Evolutionary conservation across 495 filamentous ascomycete species (phyloP), one percentile per base, ranked within the genome.

Genomic region (Hyaloscypha finlandica): DNA sequence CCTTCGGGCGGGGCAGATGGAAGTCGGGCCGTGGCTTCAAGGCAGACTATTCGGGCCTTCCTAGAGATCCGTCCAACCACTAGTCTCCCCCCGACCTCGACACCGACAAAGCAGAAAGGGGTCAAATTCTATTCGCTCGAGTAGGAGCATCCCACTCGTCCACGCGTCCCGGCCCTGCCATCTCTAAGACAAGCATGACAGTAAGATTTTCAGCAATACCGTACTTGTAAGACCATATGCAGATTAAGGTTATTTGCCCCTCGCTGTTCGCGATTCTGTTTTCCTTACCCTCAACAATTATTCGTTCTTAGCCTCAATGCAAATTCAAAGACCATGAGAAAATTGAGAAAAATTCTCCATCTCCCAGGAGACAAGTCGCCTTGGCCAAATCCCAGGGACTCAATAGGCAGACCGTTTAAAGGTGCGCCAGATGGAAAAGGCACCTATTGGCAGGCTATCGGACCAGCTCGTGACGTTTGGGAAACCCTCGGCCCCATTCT

Each of bases 11-110:
- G 6, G 48, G 42, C 16, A 57, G 20, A 42, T 56, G 39, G n/a
- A 29, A 12, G n/a, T 55, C 29, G 22, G 12, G 52, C 32, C 22
- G 20, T 22, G 5, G 20, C 4, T 16, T 52, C 33, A 29, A 58
- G 63, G 63, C 63, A 31, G 55, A 6, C 8, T 51, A 65, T 59
- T 65, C 63, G 63, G 63, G 33, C 63, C 54, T 59, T 52, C 3
- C 11, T n/a, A 9, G 5, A 4, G 20, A 35, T 32, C 1, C 45
- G n/a, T n/a, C n/a, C n/a, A n/a, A n/a, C n/a, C n/a, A n/a, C n/a
- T n/a, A n/a, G n/a, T n/a, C n/a, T n/a, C n/a, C n/a, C n/a, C n/a
- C n/a, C 39, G 9, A 11, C 54, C 8, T 35, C 45, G n/a, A n/a
- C n/a, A n/a, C 9, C 8, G 22, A 32, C 11, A 19, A 11, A 37